Conservation (phyloP, 805 yeast species). For the Tetrapisispora phaffii region DNA sequence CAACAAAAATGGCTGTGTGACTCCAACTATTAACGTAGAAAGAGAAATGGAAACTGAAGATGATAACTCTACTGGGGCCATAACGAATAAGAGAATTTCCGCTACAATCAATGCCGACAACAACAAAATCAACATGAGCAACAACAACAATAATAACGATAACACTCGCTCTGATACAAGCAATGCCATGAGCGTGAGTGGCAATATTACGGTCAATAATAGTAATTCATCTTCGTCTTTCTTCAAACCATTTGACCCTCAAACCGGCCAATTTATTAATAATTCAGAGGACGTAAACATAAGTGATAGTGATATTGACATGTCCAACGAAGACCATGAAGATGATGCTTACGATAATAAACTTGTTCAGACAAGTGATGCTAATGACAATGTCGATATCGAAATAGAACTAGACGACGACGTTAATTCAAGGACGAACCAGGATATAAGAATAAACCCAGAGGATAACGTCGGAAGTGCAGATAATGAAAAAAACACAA, state of each 20-base stretch:
- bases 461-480: too few species aligned
- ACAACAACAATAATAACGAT: background rate
- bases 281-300: background rate
- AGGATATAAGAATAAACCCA: constrained; percentile 4
- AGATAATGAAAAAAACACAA: background rate
- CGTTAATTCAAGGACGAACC: background rate
- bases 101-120: too few species aligned
- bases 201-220: background rate
- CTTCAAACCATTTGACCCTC: constrained; percentile 26
- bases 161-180: background rate
- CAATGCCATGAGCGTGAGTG: background rate
- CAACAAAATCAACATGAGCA: background rate
- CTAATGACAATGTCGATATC: background rate
- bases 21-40: constrained; percentile 3
- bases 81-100: too few species aligned
- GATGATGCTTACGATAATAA: background rate
- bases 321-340: background rate
- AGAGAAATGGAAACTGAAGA: background rate
- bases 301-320: background rate
- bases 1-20: constrained; percentile 3
- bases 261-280: constrained; percentile 25
- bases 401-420: background rate
- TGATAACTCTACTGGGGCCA: too few species aligned
- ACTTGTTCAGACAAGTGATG: too few species aligned
- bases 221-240: constrained; percentile 4